Percentiles rank a stretch among this genome's conserved stretches.
Conservation (phyloP, 345 rosid genomes). For the Clarkia xantiana region DNA sequence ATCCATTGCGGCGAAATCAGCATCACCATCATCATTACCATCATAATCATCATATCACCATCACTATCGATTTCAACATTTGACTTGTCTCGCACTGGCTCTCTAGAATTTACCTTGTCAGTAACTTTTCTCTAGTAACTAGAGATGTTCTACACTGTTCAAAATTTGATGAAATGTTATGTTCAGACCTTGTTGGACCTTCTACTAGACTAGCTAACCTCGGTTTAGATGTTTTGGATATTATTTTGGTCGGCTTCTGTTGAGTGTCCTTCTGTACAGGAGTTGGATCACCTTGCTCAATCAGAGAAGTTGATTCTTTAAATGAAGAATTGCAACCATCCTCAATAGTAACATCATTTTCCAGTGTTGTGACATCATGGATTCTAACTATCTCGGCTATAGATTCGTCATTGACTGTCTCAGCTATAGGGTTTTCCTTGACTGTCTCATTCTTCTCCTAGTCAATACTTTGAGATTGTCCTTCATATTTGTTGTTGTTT, state of each 20-base stretch:
- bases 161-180: conserved; percentile 12
- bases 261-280: conserved; percentile 14
- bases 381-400: conserved; percentile 42
- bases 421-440: conserved; percentile 19
- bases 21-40: conserved; percentile 12
- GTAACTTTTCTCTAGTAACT: conserved; percentile 15
- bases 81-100: conserved; percentile 10
- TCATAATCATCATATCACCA: too few species aligned
- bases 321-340: conserved; percentile 12
- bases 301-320: conserved; percentile 4
- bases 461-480: not conserved
- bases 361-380: conserved; percentile 17
- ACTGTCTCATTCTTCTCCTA: too few species aligned
- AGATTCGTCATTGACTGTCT: conserved; percentile 24
- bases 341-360: conserved; percentile 11
- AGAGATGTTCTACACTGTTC: conserved; percentile 12
- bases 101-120: conserved; percentile 14
- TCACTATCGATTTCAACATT: conserved; percentile 4
- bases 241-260: conserved; percentile 35
- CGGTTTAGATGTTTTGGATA: conserved; percentile 37
- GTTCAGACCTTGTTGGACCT: conserved; percentile 16
- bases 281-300: conserved; percentile 1
- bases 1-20: conserved; percentile 23
- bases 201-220: conserved; percentile 20
- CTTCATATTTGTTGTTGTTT: conserved; percentile 19